Conservation (phyloP, 352 stramenopile species). For the Phytopythium delawarense region DNA sequence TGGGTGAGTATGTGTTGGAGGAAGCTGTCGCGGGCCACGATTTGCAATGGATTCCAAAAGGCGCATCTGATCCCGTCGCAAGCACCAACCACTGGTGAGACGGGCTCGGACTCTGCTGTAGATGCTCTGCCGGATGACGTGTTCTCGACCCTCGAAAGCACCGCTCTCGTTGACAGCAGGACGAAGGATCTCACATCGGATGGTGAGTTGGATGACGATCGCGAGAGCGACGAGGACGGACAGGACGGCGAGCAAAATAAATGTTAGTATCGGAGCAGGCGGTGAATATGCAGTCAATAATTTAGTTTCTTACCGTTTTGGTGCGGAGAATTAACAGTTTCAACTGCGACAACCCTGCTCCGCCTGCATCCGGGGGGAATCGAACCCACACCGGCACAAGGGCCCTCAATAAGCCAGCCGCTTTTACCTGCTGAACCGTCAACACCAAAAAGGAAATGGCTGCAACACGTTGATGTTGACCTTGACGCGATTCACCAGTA, state of each 20-base stretch:
- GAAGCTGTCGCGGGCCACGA: neutral
- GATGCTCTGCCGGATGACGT: no score
- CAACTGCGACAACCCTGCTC: constrained; percentile 3
- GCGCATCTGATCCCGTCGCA: neutral
- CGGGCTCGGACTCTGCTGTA: no score
- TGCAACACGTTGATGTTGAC: no score
- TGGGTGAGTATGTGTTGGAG: neutral
- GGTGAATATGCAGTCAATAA: no score
- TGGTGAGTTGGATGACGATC: neutral
- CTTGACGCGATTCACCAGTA: no score
- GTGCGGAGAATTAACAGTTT: constrained; percentile 3
- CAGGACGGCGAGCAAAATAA: neutral
- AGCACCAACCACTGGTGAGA: no score
- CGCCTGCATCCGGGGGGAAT: neutral
- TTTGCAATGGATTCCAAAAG: neutral
- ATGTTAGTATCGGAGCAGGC: neutral
- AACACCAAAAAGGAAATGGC: no score
- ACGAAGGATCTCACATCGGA: neutral
- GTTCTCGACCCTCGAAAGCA: no score
- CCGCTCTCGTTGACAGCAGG: no score
- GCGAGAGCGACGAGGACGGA: neutral
- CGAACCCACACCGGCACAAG: neutral
- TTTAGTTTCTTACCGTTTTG: neutral
- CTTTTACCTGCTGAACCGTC: neutral
- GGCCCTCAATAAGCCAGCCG: constrained; percentile 3